These are phyloP conservation scores for Rhizopus microsporus DNA, from an alignment of 371 early-diverging fungal species.

Conservation along the genomic window DNA sequence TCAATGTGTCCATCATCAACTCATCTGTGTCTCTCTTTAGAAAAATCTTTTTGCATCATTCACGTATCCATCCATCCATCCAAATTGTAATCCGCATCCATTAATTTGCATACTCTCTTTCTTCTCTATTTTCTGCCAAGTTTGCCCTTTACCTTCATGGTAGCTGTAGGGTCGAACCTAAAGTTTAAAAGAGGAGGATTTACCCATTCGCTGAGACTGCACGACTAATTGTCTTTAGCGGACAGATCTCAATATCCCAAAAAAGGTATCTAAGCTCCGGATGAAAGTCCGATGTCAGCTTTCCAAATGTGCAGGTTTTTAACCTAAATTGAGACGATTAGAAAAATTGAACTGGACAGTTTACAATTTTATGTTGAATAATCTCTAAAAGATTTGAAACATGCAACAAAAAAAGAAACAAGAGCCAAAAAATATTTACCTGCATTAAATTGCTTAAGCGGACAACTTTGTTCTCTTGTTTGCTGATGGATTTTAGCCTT, in stretches of 20 bases:
- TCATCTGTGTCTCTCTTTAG: neutral
- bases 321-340: too few relatives aligned
- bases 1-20: neutral
- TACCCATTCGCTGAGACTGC: conserved; percentile 1
- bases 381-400: too few relatives aligned
- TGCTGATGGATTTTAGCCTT: too few relatives aligned
- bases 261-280: too few relatives aligned
- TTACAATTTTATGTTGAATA: too few relatives aligned
- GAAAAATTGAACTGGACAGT: too few relatives aligned
- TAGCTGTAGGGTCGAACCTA: conserved; percentile 30
- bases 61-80: conserved; percentile 8
- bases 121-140: neutral
- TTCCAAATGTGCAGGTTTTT: too few relatives aligned
- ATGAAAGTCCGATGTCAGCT: too few relatives aligned
- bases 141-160: conserved; percentile 20
- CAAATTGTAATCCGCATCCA: neutral
- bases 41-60: neutral
- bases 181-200: conserved; percentile 28
- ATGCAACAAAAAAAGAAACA: too few relatives aligned
- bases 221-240: neutral
- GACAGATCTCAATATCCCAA: neutral
- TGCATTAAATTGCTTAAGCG: too few relatives aligned
- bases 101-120: neutral
- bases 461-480: too few relatives aligned
- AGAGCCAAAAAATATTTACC: too few relatives aligned